These are phyloP conservation scores for Auricularia sp. DNA, from an alignment of 768 basidiomycete genomes.

Conservation along the genomic window DNA sequence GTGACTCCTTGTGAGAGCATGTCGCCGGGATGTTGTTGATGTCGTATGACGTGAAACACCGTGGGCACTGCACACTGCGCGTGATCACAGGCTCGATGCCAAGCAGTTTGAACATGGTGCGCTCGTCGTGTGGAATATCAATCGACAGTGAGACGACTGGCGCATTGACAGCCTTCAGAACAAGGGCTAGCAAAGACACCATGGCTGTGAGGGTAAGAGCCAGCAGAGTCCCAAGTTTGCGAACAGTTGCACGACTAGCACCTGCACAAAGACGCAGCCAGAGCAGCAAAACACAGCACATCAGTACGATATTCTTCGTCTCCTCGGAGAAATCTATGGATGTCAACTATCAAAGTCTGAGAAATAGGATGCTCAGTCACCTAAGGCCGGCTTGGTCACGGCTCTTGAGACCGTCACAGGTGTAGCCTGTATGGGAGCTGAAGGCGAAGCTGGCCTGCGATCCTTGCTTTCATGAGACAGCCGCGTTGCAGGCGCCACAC, in stretches of 20 bases:
- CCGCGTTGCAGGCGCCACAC: too few relatives aligned
- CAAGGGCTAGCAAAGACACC: background rate
- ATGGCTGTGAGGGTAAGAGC: background rate
- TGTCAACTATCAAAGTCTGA: too few relatives aligned
- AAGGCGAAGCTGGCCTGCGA: too few relatives aligned
- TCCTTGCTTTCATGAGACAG: too few relatives aligned
- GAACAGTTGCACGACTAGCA: background rate
- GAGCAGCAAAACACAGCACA: background rate
- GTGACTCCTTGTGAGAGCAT: background rate
- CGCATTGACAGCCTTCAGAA: background rate
- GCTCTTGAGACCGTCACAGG: too few relatives aligned
- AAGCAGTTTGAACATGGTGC: background rate
- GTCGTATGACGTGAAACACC: background rate
- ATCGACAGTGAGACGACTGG: background rate
- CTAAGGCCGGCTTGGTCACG: too few relatives aligned
- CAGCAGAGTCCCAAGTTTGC: background rate
- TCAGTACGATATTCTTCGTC: background rate
- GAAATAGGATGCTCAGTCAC: too few relatives aligned
- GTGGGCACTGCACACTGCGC: constrained; percentile 1
- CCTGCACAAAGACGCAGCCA: background rate
- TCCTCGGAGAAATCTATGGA: background rate
- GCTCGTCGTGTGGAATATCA: background rate
- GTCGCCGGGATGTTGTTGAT: background rate
- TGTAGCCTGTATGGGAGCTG: too few relatives aligned
- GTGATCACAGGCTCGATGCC: background rate